These are phyloP conservation scores for Rhynchosporium agropyri DNA, from an alignment of 2,329 filamentous ascomycete species.

Conservation along the genomic window DNA sequence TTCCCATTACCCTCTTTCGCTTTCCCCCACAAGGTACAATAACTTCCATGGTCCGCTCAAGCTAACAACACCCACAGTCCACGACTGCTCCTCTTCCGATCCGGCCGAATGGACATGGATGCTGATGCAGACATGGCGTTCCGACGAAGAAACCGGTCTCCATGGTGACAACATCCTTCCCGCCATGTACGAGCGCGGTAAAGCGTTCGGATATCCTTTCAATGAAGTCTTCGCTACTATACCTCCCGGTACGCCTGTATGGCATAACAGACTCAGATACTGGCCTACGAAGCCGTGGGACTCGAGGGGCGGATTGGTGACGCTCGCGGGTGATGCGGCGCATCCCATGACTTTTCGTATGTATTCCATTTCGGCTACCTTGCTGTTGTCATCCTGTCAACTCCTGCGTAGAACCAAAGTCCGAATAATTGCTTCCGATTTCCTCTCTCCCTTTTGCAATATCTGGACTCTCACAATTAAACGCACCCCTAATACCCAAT, in stretches of 20 bases:
- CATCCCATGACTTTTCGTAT: conserved; percentile 55
- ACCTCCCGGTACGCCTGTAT: conserved; percentile 23
- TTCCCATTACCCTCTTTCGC: background rate
- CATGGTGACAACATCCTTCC: conserved; percentile 21
- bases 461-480: too few species aligned
- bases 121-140: conserved; percentile 34
- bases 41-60: background rate
- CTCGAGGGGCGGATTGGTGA: conserved; percentile 48
- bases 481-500: too few species aligned
- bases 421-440: background rate
- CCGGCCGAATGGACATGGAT: conserved; percentile 35
- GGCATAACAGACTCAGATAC: conserved; percentile 33
- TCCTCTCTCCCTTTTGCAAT: too few species aligned
- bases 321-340: conserved; percentile 56
- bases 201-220: conserved; percentile 27
- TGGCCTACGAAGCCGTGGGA: conserved; percentile 47
- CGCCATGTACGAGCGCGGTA: conserved; percentile 28
- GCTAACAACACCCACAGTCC: conserved; percentile 34
- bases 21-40: background rate
- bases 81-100: conserved; percentile 42
- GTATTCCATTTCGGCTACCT: background rate
- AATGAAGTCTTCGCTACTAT: conserved; percentile 42
- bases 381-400: background rate
- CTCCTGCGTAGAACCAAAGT: too few species aligned
- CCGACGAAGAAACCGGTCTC: conserved; percentile 27